Base-by-base conservation (phyloP, 768 basidiomycete genomes). In the Chalciporus piperatus region DNA sequence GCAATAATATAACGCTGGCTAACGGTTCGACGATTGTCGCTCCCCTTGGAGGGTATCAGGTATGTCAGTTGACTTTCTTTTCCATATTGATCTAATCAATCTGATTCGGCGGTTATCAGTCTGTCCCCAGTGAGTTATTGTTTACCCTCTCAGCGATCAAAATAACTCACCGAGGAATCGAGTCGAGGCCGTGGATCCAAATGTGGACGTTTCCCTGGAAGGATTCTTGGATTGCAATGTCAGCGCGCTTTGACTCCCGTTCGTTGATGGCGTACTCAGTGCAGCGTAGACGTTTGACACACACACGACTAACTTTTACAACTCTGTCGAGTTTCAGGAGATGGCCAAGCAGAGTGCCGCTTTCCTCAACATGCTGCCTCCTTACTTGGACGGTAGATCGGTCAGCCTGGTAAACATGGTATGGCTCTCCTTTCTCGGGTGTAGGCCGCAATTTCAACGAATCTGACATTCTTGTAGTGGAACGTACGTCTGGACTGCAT, bases 1-100 rank as follows among this genome's bases (percentile, higher is more conserved):
- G 64, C 20, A 78, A 77, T 44, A 79, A 70, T 17, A 79, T 74
- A 13, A 79, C 77, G 1, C 72, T 90, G n/a, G 83, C 87, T 1
- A 85, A 91, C 59, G 82, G 84, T 2, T 75, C 83, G 3, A 77
- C 66, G 11, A 66, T 89, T 50, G 64, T 66, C 3, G 82, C 78
- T 9, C 86, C 89, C 4, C 66, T 88, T 1, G 68, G 65, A 16
- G 89, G 89, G 8, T 90, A 88, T 64, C 87, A 88, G 59, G 70
- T 70, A 28, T n/a, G 69, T 51, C 5, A 19, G 3, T 40, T 33
- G 13, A 13, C 41, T 52, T 47, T 41, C 40, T 32, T 59, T 67
- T 66, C 53, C 12, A 30, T 43, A 55, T 48, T 45, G 22, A 61
- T 16, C 25, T 23, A 11, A 43, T 32, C 19, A 22, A 40, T 23